phyloP scores from a whole-genome alignment of 208 protist genomes.

The Tritrichomonas musculus region DNA sequence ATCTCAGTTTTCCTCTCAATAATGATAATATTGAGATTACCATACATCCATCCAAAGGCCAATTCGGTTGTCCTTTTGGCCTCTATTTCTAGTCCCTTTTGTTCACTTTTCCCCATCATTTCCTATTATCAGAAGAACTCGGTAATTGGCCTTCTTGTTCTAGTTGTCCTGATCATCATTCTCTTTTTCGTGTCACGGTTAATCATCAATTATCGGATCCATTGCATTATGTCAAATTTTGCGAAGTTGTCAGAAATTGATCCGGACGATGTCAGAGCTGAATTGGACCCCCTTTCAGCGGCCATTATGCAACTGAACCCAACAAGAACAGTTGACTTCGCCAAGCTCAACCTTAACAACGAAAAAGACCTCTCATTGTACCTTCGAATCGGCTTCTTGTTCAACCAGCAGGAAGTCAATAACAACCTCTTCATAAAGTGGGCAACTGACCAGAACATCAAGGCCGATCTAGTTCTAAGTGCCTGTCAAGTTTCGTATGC shows the following conservation, averaged over 20 bases:
- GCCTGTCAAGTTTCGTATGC: constrained; percentile 4
- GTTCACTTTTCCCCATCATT: not conserved
- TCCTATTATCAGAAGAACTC: not conserved
- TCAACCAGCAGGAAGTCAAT: not conserved
- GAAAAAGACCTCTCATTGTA: not conserved
- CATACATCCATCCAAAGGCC: not conserved
- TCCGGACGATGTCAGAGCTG: not conserved
- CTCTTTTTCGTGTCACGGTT: not conserved
- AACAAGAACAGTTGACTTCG: not conserved
- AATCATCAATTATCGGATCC: not conserved
- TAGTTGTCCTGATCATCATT: not conserved
- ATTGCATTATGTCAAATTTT: not conserved
- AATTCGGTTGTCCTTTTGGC: not conserved
- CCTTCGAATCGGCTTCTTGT: not conserved
- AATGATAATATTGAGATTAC: not conserved
- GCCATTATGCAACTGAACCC: not conserved
- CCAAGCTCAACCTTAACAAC: not conserved
- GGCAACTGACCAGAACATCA: not conserved
- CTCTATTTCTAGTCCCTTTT: not conserved
- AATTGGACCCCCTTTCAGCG: not conserved
- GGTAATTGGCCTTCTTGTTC: not conserved
- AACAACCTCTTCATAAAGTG: not conserved
- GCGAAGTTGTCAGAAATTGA: not conserved
- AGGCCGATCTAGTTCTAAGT: not conserved
- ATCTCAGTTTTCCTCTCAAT: not conserved